Evolutionary conservation across 1,284 basidiomycete genomes (phyloP).

Genomic region (Caloboletus firmus): DNA sequence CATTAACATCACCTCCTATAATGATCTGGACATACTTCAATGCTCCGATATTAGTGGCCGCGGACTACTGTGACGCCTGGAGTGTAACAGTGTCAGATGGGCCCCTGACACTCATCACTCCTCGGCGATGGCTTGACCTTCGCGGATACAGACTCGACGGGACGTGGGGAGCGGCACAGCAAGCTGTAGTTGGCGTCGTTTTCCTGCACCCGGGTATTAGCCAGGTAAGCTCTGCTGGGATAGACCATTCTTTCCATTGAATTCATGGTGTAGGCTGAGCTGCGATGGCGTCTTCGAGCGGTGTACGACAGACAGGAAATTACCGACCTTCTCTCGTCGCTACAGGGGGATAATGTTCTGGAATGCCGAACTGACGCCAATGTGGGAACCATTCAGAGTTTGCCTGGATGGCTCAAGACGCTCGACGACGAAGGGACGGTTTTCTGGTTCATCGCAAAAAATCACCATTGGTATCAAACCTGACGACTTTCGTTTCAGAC

Average conservation of each 20-base stretch:
- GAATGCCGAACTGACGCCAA: slow-evolving; percentile 34
- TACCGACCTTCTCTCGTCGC: slow-evolving; percentile 58
- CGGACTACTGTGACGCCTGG: slow-evolving; percentile 55
- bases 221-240: slow-evolving; percentile 50
- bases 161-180: slow-evolving; percentile 68
- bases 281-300: slow-evolving; percentile 63
- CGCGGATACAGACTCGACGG: slow-evolving; percentile 57
- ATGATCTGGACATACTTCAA: slow-evolving; percentile 71
- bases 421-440: slow-evolving; percentile 50
- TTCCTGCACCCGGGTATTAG: slow-evolving; percentile 71
- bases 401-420: slow-evolving; percentile 30
- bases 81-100: slow-evolving; percentile 52
- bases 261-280: slow-evolving; percentile 49
- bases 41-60: slow-evolving; percentile 46
- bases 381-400: slow-evolving; percentile 18
- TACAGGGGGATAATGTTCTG: slow-evolving; percentile 52
- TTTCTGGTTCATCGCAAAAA: slow-evolving; percentile 46
- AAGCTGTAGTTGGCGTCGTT: slow-evolving; percentile 65
- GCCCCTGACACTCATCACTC: slow-evolving; percentile 50
- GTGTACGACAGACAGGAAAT: slow-evolving; percentile 78
- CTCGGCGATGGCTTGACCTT: slow-evolving; percentile 78
- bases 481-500: slow-evolving; percentile 7
- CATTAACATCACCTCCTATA: slow-evolving; percentile 50
- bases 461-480: slow-evolving; percentile 56
- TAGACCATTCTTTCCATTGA: slow-evolving; percentile 1